Evolutionary conservation across 2,329 filamentous ascomycete genomes (phyloP).

Genomic region (Exophiala mesophila): DNA sequence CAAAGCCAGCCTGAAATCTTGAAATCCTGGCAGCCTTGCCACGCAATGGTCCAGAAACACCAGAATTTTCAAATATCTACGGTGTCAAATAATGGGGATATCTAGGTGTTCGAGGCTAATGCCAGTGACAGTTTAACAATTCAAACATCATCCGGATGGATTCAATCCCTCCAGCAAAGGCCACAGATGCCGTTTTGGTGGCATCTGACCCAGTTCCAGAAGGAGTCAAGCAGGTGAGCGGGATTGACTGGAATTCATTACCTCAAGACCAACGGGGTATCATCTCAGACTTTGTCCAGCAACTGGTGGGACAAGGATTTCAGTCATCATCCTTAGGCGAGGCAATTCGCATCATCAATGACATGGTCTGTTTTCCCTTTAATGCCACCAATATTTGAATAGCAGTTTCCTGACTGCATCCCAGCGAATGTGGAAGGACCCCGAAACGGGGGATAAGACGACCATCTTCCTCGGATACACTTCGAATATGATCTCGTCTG

Average conservation of each 20-base stretch:
- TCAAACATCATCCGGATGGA: too few species aligned
- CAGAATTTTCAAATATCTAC: too few species aligned
- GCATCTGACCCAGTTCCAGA: slow-evolving; percentile 76
- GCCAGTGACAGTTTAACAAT: too few species aligned
- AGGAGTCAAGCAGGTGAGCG: slow-evolving; percentile 73
- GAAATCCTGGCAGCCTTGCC: too few species aligned
- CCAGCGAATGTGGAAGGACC: slow-evolving; percentile 73
- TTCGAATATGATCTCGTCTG: slow-evolving; percentile 94
- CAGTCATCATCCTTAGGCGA: slow-evolving; percentile 77
- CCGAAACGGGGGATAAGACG: slow-evolving; percentile 70
- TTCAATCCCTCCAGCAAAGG: slow-evolving; percentile 52
- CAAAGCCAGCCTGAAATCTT: too few species aligned
- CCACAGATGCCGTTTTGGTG: slow-evolving; percentile 77
- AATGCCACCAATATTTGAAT: neutral
- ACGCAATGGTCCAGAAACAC: too few species aligned
- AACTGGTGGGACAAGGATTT: slow-evolving; percentile 83
- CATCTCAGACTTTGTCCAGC: slow-evolving; percentile 74
- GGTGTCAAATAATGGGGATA: too few species aligned
- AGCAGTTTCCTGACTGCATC: slow-evolving; percentile 28
- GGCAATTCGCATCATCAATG: slow-evolving; percentile 86
- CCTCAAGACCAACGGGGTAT: slow-evolving; percentile 68
- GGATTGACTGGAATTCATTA: slow-evolving; percentile 86
- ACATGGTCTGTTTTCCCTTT: slow-evolving; percentile 64
- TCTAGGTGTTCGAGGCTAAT: too few species aligned
- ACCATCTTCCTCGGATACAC: slow-evolving; percentile 98